Evolutionary conservation across 257 asterid species (phyloP).

Genomic region (Jacaranda mimosifolia): DNA sequence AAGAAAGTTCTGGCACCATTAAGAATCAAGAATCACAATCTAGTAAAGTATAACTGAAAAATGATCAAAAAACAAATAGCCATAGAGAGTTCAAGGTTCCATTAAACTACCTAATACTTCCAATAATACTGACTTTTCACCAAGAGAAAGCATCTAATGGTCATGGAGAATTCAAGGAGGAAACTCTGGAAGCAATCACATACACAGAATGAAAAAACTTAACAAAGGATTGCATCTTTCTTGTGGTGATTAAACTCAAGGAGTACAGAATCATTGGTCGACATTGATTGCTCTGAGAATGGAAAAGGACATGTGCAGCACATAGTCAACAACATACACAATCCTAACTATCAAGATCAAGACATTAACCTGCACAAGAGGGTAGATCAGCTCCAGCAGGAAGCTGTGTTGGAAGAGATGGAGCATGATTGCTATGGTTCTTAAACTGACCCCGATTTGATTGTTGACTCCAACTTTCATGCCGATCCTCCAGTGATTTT

Average conservation of each 20-base stretch:
- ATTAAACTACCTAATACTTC: not conserved
- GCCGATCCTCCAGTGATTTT: slow-evolving; percentile 60
- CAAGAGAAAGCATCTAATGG: slow-evolving; percentile 15
- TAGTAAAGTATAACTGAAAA: slow-evolving; percentile 13
- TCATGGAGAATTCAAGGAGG: slow-evolving; percentile 1
- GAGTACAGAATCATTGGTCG: slow-evolving; percentile 6
- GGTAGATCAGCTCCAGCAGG: slow-evolving; percentile 96
- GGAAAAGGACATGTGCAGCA: not conserved
- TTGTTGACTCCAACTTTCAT: slow-evolving; percentile 62
- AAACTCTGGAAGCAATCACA: not conserved
- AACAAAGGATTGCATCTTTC: slow-evolving; percentile 16
- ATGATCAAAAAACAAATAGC: not conserved
- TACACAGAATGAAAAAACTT: not conserved
- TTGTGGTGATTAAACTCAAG: slow-evolving; percentile 16
- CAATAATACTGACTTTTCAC: not conserved
- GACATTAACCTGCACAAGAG: slow-evolving; percentile 81
- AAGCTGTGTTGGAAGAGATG: slow-evolving; percentile 85
- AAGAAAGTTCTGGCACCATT: slow-evolving; percentile 9
- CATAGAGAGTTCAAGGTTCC: slow-evolving; percentile 4
- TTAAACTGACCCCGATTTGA: slow-evolving; percentile 63
- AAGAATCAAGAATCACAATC: slow-evolving; percentile 26
- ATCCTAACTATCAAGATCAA: not conserved
- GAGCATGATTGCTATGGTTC: slow-evolving; percentile 58
- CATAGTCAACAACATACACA: not conserved
- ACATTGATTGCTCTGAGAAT: slow-evolving; percentile 3